These are phyloP conservation scores for Ochetophila trinervis DNA, from an alignment of 306 rosid species.

Conservation along the genomic window DNA sequence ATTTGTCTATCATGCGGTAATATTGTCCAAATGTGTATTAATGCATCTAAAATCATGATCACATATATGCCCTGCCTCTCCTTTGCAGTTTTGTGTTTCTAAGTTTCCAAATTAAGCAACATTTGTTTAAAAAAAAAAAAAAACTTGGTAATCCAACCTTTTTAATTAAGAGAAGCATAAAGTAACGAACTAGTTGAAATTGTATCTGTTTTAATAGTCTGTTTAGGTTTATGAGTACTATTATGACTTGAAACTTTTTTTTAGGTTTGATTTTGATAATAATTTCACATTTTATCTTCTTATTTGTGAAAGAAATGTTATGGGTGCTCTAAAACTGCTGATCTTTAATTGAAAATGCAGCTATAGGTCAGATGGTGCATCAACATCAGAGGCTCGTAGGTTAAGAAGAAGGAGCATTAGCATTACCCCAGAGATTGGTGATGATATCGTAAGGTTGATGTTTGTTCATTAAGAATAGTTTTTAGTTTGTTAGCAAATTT, in stretches of 20 bases:
- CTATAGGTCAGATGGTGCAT: constrained; percentile 79
- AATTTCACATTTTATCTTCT: neutral
- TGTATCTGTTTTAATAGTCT: neutral
- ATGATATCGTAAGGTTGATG: constrained; percentile 94
- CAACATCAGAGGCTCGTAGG: constrained; percentile 78
- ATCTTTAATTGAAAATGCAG: constrained; percentile 34
- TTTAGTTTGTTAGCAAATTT: neutral
- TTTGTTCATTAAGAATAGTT: constrained; percentile 22
- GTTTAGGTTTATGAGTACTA: neutral
- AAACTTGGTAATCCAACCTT: too few relatives aligned
- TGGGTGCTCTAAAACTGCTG: constrained; percentile 15
- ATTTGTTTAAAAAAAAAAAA: too few relatives aligned
- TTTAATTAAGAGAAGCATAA: constrained; percentile 2
- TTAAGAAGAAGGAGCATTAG: constrained; percentile 97
- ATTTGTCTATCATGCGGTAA: neutral
- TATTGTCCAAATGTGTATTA: neutral
- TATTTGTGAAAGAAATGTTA: constrained; percentile 1
- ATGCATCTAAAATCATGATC: neutral
- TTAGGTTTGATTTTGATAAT: neutral
- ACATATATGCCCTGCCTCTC: neutral
- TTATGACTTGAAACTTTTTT: constrained; percentile 1
- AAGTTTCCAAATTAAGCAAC: neutral
- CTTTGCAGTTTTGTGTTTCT: neutral
- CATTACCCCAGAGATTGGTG: constrained; percentile 97
- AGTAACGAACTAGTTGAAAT: constrained; percentile 10